Evolutionary conservation across 352 stramenopile species (phyloP), one percentile per base, ranked within the genome.

Genomic region (Globisporangium nagaii): DNA sequence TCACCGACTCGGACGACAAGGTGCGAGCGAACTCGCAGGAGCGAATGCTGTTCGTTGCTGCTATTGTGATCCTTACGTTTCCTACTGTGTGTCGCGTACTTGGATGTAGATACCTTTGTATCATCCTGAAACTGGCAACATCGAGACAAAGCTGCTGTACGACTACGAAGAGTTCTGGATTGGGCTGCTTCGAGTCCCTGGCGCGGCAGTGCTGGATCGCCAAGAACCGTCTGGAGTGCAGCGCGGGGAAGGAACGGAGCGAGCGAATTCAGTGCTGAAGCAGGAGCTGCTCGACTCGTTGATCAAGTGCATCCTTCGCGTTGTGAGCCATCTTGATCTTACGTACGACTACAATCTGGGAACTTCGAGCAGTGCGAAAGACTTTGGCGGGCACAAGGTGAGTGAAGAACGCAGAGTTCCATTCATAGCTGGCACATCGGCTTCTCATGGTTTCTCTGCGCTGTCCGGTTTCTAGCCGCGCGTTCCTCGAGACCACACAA

Each of bases 101-200:
- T 45, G 22, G 6, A 34, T 42, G 7, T 32, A 86, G 75, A 35
- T 73, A 13, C 60, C 73, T 36, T 54, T 93, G 1, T 90, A 88
- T 58, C 80, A 94, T 43, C 84, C 81, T 1, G 81, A 92, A 28
- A 92, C 84, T 7, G 84, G 84, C 24, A 70, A 77, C 30, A 20
- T 72, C 4, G 84, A 87, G 44, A 85, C 78, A 46, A 84, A 84
- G 22, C 69, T 92, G 28, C 50, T 94, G 8, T 94, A 82, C 46
- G 80, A 89, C 11, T 92, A 85, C 40, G 79, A 90, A 62, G 64
- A 66, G 1, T 74, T 94, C 20, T 94, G 84, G 81, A n/a, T 62
- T 20, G 55, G 46, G 17, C 6, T 62, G 6, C 36, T 63, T 49
- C 48, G 49, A 20, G 32, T 37, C 4, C 32, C 55, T 17, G 15